Evolutionary conservation across 2,329 filamentous ascomycete genomes (phyloP).

Genomic region (Fusarium multiceps): DNA sequence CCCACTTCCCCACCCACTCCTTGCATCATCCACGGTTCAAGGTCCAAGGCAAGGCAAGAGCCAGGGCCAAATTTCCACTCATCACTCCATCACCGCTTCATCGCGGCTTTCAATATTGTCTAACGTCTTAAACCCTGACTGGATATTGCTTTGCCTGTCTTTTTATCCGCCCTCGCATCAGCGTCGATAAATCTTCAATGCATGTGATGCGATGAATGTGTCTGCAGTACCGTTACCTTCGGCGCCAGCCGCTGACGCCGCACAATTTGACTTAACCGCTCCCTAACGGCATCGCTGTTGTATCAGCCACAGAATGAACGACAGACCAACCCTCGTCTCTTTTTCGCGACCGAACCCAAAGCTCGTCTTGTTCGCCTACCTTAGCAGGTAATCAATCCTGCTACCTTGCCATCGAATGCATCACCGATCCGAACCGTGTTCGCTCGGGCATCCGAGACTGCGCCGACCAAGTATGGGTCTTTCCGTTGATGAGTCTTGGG

Average conservation of each 20-base stretch:
- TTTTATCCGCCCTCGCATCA: not conserved
- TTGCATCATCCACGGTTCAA: conserved; percentile 31
- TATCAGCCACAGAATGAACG: conserved; percentile 8
- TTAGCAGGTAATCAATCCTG: not conserved
- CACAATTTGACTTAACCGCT: not conserved
- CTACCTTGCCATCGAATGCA: conserved; percentile 4
- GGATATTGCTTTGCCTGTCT: not conserved
- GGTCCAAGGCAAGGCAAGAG: not conserved
- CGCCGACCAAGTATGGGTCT: conserved; percentile 25
- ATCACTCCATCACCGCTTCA: conserved; percentile 19
- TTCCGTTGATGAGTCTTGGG: conserved; percentile 2
- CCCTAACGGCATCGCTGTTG: not conserved
- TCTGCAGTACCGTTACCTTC: conserved; percentile 1
- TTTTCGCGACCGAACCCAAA: not conserved
- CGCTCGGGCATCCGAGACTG: conserved; percentile 35
- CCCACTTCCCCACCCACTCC: conserved; percentile 32
- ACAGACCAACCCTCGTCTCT: not conserved
- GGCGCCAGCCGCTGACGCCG: conserved; percentile 8
- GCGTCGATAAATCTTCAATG: not conserved
- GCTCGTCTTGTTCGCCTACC: conserved; percentile 1
- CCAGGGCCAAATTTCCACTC: conserved; percentile 21
- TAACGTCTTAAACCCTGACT: conserved; percentile 1
- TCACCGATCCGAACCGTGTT: conserved; percentile 13
- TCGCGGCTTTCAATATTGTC: conserved; percentile 6
- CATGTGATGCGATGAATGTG: conserved; percentile 8